Base-by-base conservation (phyloP, 2,329 filamentous ascomycete species). In the Neopestalotiopsis sp. region DNA sequence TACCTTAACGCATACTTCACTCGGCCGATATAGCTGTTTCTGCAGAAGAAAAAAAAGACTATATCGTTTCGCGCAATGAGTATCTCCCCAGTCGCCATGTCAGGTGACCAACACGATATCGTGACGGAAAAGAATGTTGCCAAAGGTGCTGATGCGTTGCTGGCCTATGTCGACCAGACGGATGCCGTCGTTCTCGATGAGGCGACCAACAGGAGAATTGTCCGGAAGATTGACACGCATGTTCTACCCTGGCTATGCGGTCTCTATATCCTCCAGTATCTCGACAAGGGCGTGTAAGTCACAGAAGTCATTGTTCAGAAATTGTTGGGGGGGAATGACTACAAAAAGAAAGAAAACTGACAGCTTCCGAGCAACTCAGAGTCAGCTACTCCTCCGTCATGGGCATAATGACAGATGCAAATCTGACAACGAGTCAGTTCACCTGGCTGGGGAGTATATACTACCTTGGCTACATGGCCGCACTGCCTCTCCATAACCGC, bases 361-460 rank as follows among this genome's bases (percentile, higher is more conserved):
- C n/a, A n/a, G n/a, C n/a, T n/a, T 28, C 3, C 24, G 24, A 28
- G 24, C 4, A 28, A 28, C 13, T 7, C 20, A 66, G 63, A 2
- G 40, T 66, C 30, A 66, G 63, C 63, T 66, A 66, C 24, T 56
- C 63, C 32, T 66, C 63, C n/a, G 63, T 66, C 20, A 66, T 66
- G 63, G 63, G 63, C 28, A 66, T 66, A 79, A 88, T 66, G 89
- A 88, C 73, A 82, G 83, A n/a, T 88, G 86, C 87, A 77, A 86
- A 17, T 70, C 71, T 5, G 76, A 66, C 42, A 1, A 66, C 63
- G 7, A 57, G 63, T 28, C 63, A 66, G 30, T 66, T 57, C 45
- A 66, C 63, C 4, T 66, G 63, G 63, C 45, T 66, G 28, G 63
- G 63, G 0, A 66, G 75, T 12, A 71, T 77, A 56, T 77, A 76